Evolutionary conservation across 495 filamentous ascomycete species (phyloP).

Genomic region (Hypoxylon subgilvum): DNA sequence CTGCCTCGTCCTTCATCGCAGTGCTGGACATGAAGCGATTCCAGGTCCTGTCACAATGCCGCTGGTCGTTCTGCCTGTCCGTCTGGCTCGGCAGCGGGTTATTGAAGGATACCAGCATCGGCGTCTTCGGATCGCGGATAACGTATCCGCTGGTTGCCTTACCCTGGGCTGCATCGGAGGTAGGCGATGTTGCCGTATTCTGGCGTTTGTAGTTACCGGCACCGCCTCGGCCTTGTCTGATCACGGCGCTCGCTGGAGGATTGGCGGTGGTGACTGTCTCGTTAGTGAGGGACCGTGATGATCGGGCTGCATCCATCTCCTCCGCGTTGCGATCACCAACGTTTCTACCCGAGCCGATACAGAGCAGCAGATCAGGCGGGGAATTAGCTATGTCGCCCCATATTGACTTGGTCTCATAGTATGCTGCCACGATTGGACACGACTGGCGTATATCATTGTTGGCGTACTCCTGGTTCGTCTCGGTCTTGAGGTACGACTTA

Average conservation of each 20-base stretch:
- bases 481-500: slow-evolving; percentile 50
- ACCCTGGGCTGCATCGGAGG: neutral
- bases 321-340: slow-evolving; percentile 32
- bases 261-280: slow-evolving; percentile 23
- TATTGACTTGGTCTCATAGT: slow-evolving; percentile 55
- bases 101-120: slow-evolving; percentile 38
- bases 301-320: slow-evolving; percentile 15
- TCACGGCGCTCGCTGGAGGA: slow-evolving; percentile 22
- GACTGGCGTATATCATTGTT: slow-evolving; percentile 56
- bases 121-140: slow-evolving; percentile 35
- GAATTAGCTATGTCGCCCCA: slow-evolving; percentile 49
- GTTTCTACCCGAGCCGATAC: slow-evolving; percentile 50
- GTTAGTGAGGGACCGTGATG: slow-evolving; percentile 31
- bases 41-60: slow-evolving; percentile 41
- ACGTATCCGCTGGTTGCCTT: slow-evolving; percentile 32
- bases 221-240: slow-evolving; percentile 38
- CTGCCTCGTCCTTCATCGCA: slow-evolving; percentile 16
- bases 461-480: slow-evolving; percentile 46
- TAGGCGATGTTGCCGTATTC: slow-evolving; percentile 10
- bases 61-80: slow-evolving; percentile 38
- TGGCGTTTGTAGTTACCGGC: slow-evolving; percentile 40
- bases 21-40: slow-evolving; percentile 37
- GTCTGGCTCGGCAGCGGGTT: slow-evolving; percentile 37
- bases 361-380: slow-evolving; percentile 57
- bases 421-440: slow-evolving; percentile 55